A percentile compares a stretch with the other conserved stretches of the same genome.
Conservation (phyloP, 2,329 filamentous ascomycete species). For the Aspergillus cejpii region DNA sequence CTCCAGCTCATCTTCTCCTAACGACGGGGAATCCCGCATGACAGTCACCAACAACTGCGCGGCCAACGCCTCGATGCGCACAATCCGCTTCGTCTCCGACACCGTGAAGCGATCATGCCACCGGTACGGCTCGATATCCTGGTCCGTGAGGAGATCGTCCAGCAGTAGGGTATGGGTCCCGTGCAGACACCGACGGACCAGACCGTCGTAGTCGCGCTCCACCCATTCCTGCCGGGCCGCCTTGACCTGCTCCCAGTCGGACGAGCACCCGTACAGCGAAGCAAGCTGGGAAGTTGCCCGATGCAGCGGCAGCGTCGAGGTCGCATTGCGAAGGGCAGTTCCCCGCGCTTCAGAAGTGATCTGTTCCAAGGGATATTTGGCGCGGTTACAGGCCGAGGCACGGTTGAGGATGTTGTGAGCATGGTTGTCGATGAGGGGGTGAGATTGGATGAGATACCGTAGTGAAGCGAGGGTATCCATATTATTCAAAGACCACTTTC, state of each 20-base stretch:
- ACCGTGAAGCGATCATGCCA: slow-evolving; percentile 62
- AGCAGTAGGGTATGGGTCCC: slow-evolving; percentile 69
- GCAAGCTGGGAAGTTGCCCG: slow-evolving; percentile 64
- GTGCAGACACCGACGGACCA: slow-evolving; percentile 59
- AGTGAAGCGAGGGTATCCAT: slow-evolving; percentile 30
- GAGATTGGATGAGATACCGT: slow-evolving; percentile 32
- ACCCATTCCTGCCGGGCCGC: slow-evolving; percentile 45
- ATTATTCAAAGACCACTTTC: too few relatives aligned
- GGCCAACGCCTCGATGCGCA: slow-evolving; percentile 69
- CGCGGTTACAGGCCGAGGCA: slow-evolving; percentile 29
- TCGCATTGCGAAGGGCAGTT: slow-evolving; percentile 56
- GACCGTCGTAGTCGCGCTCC: slow-evolving; percentile 47
- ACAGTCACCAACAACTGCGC: slow-evolving; percentile 53
- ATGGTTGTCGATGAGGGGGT: slow-evolving; percentile 45
- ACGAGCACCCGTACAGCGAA: slow-evolving; percentile 53
- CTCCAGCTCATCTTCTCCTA: slow-evolving; percentile 24
- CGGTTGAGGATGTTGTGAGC: slow-evolving; percentile 41
- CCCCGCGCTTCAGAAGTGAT: slow-evolving; percentile 69
- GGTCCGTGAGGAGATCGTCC: slow-evolving; percentile 64
- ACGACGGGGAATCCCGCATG: slow-evolving; percentile 29
- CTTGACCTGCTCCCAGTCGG: slow-evolving; percentile 55
- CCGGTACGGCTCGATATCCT: slow-evolving; percentile 51
- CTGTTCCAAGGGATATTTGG: slow-evolving; percentile 48
- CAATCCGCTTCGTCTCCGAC: slow-evolving; percentile 62
- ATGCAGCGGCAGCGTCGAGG: slow-evolving; percentile 60